Base-by-base conservation (phyloP, 2,329 filamentous ascomycete species). In the Endoconidiophora laricicola region DNA sequence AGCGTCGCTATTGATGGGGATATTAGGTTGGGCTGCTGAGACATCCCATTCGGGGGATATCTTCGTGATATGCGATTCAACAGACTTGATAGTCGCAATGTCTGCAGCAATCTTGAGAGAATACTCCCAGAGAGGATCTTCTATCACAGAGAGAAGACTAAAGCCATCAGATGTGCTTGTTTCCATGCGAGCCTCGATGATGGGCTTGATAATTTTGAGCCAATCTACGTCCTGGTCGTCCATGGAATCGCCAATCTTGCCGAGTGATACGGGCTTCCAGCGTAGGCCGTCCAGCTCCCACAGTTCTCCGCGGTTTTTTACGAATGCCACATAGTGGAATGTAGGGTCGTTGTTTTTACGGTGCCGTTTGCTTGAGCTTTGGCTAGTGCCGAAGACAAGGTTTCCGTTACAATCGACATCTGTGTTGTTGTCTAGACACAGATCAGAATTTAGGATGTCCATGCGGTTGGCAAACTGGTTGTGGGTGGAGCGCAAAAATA, bases 221-320 rank as follows among this genome's bases (percentile, higher is more conserved):
- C 87, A 94, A 57, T 81, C 71, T 16, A 37, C 46, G 12, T 22
- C 47, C 3, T 38, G 46, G 12, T 33, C 43, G 5, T 18, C 24
- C 9, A 44, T 6, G 9, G 42, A 57, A 20, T 64, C 67, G 63
- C 56, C 51, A 26, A 50, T 44, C 18, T 49, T 43, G 38, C 80
- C 81, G 50, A 87, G 68, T 50, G 70, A 73, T 33, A 78, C 72
- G 2, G 86, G 90, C 55, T 79, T 76, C 40, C 69, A 69, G 61
- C 88, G 79, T 20, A 95, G 68, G 3, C 90, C 90, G 62, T 96
- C 90, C 4, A 96, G 76, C 61, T 88, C 85, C 86, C 86, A 95
- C 12, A 94, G 74, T 50, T 76, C 69, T 2, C 76, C 79, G n/a
- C 74, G 70, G 12, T 79, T 74, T 2, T 86, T 85, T 26, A 95